phyloP scores from a whole-genome alignment of 2,329 filamentous ascomycete genomes.

The Colletotrichum melonis region DNA sequence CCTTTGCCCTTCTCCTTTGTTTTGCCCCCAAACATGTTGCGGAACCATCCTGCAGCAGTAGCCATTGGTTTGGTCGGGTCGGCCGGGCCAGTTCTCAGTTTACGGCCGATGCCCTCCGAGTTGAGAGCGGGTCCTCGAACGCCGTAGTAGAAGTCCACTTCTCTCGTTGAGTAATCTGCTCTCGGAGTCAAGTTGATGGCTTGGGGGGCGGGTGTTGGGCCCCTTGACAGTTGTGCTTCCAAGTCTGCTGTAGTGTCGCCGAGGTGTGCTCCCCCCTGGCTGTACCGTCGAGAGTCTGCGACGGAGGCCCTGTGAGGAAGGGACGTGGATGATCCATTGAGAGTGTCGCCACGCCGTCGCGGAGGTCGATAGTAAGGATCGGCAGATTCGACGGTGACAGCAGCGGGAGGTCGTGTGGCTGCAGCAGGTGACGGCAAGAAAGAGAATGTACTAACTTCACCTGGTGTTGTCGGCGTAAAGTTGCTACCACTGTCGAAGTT shows the following conservation, averaged over 20 bases:
- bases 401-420: conserved; percentile 55
- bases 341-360: conserved; percentile 73
- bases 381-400: conserved; percentile 60
- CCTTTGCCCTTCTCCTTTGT: conserved; percentile 96
- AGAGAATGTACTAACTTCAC: conserved; percentile 78
- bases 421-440: conserved; percentile 69
- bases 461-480: conserved; percentile 78
- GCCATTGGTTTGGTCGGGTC: conserved; percentile 94
- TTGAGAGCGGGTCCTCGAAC: conserved; percentile 89
- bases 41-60: conserved; percentile 90
- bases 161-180: conserved; percentile 91
- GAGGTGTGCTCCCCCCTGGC: conserved; percentile 46
- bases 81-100: conserved; percentile 91
- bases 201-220: conserved; percentile 57
- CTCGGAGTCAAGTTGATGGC: conserved; percentile 63
- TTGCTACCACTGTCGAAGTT: conserved; percentile 71
- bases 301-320: conserved; percentile 46
- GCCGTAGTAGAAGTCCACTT: conserved; percentile 97
- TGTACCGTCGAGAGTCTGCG: conserved; percentile 50
- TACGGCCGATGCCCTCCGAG: conserved; percentile 82
- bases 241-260: conserved; percentile 52
- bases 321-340: conserved; percentile 50
- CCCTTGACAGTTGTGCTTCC: conserved; percentile 54
- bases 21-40: conserved; percentile 81
- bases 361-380: conserved; percentile 94